Conservation (phyloP, 2,329 filamentous ascomycete species). For the Cladosporium sp. region DNA sequence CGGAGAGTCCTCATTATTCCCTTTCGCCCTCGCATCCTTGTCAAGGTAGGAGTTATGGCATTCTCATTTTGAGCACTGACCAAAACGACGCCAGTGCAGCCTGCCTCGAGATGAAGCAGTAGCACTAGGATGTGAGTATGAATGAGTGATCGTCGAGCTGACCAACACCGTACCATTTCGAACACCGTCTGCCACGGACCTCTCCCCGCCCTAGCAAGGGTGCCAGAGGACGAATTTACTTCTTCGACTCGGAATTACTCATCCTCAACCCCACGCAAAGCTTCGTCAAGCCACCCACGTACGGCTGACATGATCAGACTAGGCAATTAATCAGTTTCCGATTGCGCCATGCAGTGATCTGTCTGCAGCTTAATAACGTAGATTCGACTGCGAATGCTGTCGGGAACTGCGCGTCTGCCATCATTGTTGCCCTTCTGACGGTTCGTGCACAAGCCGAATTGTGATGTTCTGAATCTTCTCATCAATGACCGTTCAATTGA, state of each 20-base stretch:
- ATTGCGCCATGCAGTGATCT: background rate
- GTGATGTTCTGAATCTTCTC: too few species aligned
- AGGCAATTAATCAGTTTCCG: background rate
- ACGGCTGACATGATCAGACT: background rate
- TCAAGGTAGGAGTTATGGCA: background rate
- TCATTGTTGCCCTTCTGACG: too few species aligned
- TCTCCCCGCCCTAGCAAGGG: background rate
- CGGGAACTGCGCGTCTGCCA: background rate
- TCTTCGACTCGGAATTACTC: conserved; percentile 7
- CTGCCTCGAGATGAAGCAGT: background rate
- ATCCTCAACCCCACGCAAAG: conserved; percentile 1
- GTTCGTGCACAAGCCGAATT: too few species aligned
- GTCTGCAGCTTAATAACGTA: background rate
- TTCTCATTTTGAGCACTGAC: background rate
- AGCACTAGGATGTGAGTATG: background rate
- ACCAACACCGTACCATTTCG: background rate
- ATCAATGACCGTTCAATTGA: too few species aligned
- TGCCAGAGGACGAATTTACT: background rate
- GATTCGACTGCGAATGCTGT: background rate
- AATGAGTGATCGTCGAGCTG: conserved; percentile 1
- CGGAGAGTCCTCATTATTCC: background rate
- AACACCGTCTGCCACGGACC: background rate
- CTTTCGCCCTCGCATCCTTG: background rate
- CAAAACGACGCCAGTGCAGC: background rate
- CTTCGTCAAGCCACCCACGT: conserved; percentile 7